These are phyloP conservation scores for Rhizopus stolonifer DNA, from an alignment of 371 early-diverging fungal genomes.

Conservation along the genomic window DNA sequence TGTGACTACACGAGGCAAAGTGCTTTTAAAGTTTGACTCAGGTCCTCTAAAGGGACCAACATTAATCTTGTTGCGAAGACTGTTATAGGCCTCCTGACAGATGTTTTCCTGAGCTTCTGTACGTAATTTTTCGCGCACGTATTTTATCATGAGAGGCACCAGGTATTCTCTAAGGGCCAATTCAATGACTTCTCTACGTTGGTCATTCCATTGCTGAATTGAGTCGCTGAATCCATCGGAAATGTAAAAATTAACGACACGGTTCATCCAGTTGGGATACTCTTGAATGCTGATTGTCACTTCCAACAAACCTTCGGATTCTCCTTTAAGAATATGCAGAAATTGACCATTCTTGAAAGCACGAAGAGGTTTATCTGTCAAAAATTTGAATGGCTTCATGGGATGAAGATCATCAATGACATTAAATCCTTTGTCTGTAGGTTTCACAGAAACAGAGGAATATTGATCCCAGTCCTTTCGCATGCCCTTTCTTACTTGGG, in stretches of 20 bases:
- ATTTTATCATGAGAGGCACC: constrained; percentile 73
- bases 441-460: constrained; percentile 73
- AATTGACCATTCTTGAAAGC: constrained; percentile 76
- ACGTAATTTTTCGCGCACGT: constrained; percentile 73
- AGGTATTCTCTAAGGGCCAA: constrained; percentile 65
- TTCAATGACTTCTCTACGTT: constrained; percentile 69
- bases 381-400: constrained; percentile 83
- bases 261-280: constrained; percentile 56
- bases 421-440: constrained; percentile 79
- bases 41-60: constrained; percentile 66
- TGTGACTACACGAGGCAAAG: constrained; percentile 77
- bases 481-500: constrained; percentile 78
- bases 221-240: constrained; percentile 61
- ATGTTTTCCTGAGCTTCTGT: constrained; percentile 73
- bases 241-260: constrained; percentile 61
- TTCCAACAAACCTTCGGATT: constrained; percentile 71
- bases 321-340: constrained; percentile 76
- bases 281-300: constrained; percentile 65
- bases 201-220: constrained; percentile 78
- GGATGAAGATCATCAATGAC: constrained; percentile 83
- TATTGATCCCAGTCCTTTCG: constrained; percentile 71
- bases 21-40: constrained; percentile 47
- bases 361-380: constrained; percentile 73
- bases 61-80: constrained; percentile 75
- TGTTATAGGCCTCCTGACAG: constrained; percentile 61